phyloP scores from a whole-genome alignment of 1,284 basidiomycete species.

The Fomitopsis palustris region DNA sequence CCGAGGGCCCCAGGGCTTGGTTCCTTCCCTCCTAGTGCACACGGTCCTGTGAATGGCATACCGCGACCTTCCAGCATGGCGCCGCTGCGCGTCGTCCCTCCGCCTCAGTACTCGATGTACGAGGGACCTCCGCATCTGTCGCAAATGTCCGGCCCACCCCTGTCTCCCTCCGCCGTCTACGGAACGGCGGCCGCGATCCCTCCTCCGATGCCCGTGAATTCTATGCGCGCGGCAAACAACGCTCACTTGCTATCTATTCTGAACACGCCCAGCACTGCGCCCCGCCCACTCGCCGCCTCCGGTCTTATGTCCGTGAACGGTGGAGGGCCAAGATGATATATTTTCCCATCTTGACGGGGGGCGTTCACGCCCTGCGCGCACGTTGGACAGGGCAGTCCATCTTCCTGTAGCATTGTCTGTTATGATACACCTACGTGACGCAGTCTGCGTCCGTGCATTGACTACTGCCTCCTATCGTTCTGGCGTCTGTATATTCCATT shows the following conservation, averaged over 20 bases:
- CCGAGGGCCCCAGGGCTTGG: slow-evolving; percentile 11
- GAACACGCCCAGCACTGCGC: slow-evolving; percentile 26
- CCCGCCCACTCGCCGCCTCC: slow-evolving; percentile 17
- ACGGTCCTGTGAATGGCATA: background rate
- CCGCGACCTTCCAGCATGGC: background rate
- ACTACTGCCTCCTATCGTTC: background rate
- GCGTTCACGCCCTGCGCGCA: slow-evolving; percentile 1
- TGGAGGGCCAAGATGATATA: slow-evolving; percentile 26
- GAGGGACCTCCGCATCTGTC: background rate
- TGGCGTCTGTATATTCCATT: background rate
- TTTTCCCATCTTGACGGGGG: slow-evolving; percentile 9
- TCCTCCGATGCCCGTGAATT: slow-evolving; percentile 14
- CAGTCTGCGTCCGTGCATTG: slow-evolving; percentile 2
- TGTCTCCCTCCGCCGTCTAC: slow-evolving; percentile 13
- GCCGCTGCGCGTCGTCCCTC: background rate
- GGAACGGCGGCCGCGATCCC: background rate
- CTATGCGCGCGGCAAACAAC: slow-evolving; percentile 19
- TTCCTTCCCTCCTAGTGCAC: slow-evolving; percentile 2
- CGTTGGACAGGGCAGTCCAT: slow-evolving; percentile 3
- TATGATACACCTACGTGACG: slow-evolving; percentile 6
- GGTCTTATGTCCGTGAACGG: slow-evolving; percentile 14
- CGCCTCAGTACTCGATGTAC: background rate
- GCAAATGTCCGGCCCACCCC: slow-evolving; percentile 3
- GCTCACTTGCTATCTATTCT: slow-evolving; percentile 33
- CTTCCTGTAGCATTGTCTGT: slow-evolving; percentile 14